Base-by-base conservation (phyloP, 1,139 yeast genomes). In the Sugiyamaella grinbergsii region DNA sequence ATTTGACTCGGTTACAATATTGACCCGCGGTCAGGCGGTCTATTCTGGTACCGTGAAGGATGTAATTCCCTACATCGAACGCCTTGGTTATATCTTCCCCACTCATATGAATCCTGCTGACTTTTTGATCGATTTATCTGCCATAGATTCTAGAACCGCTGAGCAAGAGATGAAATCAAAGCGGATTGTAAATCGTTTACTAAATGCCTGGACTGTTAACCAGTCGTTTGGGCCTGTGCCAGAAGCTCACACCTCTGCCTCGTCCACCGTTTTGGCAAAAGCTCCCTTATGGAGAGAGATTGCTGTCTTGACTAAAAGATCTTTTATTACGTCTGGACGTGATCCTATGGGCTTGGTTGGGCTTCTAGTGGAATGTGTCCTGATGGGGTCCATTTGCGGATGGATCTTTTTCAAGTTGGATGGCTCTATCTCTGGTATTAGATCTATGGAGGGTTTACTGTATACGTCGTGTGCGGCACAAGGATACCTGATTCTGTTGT, bases 351-450 rank as follows among this genome's bases (percentile, higher is more conserved):
- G 88, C 0, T 69, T 81, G 43, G 50, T 73, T 4, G 80, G 86
- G 0, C 70, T 84, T 15, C 65, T 80, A 16, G 63, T 78, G 10
- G 89, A 85, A 43, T 74, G 85, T 0, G 55, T 78, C 0, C 55
- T 83, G 2, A 71, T 86, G 64, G 90, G 85, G 0, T 62, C 81
- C 0, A 70, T 82, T 20, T 71, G 80, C 42, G 96, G 96, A 0
- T 86, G 94, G 91, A 77, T 87, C 52, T 89, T 83, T 62, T 85
- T 71, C 65, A 78, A 78, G 57, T 89, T 93, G 0, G 79, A 74
- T 18, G 76, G 78, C 2, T 75, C 82, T 11, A 60, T 82, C 26
- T 77, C 85, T 0, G 95, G 95, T 7, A 77, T 86, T 4, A 71
- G 95, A 57, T 77, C 94, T 0, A 70, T 72, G 3, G 76, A 83